Base-by-base conservation (phyloP, 495 filamentous ascomycete species). In the Podospora conica region DNA sequence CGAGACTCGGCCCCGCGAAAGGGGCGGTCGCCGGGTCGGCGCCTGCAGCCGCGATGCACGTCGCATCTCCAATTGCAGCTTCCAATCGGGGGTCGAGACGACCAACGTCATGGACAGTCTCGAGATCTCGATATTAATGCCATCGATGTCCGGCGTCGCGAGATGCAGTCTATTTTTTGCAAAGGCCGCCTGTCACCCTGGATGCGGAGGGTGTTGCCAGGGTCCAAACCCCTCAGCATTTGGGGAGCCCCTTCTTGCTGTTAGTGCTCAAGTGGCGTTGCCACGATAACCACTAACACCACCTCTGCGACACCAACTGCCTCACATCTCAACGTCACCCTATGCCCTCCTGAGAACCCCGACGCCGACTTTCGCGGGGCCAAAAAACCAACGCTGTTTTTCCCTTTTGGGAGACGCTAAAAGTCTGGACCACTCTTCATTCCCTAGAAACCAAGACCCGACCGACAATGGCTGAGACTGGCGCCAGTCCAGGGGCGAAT, bases 241-340 rank as follows among this genome's bases (percentile, higher is more conserved):
- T 55, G 53, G 60, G 12, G 60, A 12, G 9, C 23, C 61, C 53
- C 61, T 55, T 55, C 55, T 55, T 9, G 15, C 8, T 65, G 66
- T 69, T 71, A 71, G 69, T 65, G 58, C 15, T 25, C 18, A 25
- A 18, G 56, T 28, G 40, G 23, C 9, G 4, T 9, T 18, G 2
- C n/a, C 12, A 27, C 48, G 5, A 4, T 22, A 24, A 4, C n/a
- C 60, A 56, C 66, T 70, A 70, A 66, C 69, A 68, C 2, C 3
- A 18, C 56, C 25, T 53, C 66, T 71, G 66, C 57, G 64, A 71
- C 66, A 53, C 61, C 61, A 66, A 40, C 58, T 68, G 66, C 66
- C 20, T 70, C 53, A 55, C 28, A 59, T 20, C 53, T 27, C 24
- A 18, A 57, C 25, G 25, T 64, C 40, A n/a, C 54, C 10, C 55